A percentile compares a stretch with the other conserved stretches of the same genome.
Evolutionary conservation across 257 asterid species (phyloP).

Genomic region (Nicotiana knightiana): DNA sequence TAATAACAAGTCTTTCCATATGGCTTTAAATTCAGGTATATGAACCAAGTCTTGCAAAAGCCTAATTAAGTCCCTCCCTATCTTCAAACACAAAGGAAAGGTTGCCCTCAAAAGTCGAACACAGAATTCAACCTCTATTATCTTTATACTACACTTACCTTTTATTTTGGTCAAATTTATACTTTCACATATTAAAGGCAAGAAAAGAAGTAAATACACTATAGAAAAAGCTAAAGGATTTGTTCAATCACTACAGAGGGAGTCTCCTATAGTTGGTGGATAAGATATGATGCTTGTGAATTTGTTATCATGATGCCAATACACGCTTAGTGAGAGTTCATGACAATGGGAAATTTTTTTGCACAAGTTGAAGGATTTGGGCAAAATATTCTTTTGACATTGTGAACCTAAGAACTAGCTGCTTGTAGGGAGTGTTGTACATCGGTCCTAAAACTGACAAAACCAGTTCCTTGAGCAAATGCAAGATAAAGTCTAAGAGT

Average conservation of each 20-base stretch:
- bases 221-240: background rate
- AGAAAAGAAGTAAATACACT: background rate
- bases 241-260: background rate
- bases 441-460: background rate
- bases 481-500: background rate
- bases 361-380: background rate
- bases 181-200: no score
- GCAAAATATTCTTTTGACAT: background rate
- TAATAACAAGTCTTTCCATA: no score
- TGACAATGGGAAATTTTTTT: background rate
- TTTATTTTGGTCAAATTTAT: no score
- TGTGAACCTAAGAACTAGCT: background rate
- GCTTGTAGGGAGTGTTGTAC: background rate
- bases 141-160: no score
- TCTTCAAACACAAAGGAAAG: no score
- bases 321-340: slow-evolving; percentile 4
- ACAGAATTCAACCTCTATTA: no score
- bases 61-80: no score
- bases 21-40: no score
- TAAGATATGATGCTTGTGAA: background rate
- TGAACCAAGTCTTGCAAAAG: no score
- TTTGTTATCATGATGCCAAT: background rate
- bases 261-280: background rate
- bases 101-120: no score
- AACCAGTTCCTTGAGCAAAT: background rate